Evolutionary conservation across 345 rosid species (phyloP), one percentile per base, ranked within the genome.

Genomic region (Triadica sebifera): DNA sequence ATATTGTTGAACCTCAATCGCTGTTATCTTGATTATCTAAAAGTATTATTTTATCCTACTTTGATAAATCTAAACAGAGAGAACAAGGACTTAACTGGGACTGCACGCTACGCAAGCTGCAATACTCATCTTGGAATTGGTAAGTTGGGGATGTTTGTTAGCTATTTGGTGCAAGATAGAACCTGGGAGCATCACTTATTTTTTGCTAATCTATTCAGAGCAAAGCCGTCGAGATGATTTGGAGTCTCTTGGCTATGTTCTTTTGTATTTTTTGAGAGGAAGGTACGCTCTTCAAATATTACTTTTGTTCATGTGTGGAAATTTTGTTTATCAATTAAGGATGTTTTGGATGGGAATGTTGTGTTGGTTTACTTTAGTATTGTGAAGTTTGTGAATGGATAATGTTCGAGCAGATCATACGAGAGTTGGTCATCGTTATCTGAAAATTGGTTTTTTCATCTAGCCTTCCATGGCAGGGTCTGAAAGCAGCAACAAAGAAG

Each of bases 121-220:
- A 94, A 94, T 74, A 93, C 98, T n/a, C 98, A 94, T 82, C 98
- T 91, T 73, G 98, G 98, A 60, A 94, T 92, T 75, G 98, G 98
- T 94, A 84, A 81, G 81, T 53, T 10, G 51, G 56, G 17, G 29
- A 67, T 67, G 70, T 67, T 24, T 67, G 39, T 49, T 67, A 12
- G 0, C 12, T 67, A 9, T 47, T 15, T 47, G 20, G 19, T 39
- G 6, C n/a, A 2, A 4, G 34, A 47, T 25, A 39, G 70, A 25
- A n/a, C 20, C 12, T 8, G 19, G 19, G 55, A 46, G 20, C 37
- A 47, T 12, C 20, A 12, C 56, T 49, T 29, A 24, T 22, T 12
- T 49, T 67, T 67, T n/a, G 16, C 25, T 67, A 12, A 47, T 67
- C 20, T 67, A 22, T 66, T 49, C 61, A 86, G 87, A 86, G 69